These are phyloP conservation scores for Pugionium dolabratum DNA, from an alignment of 345 rosid genomes.

Conservation along the genomic window DNA sequence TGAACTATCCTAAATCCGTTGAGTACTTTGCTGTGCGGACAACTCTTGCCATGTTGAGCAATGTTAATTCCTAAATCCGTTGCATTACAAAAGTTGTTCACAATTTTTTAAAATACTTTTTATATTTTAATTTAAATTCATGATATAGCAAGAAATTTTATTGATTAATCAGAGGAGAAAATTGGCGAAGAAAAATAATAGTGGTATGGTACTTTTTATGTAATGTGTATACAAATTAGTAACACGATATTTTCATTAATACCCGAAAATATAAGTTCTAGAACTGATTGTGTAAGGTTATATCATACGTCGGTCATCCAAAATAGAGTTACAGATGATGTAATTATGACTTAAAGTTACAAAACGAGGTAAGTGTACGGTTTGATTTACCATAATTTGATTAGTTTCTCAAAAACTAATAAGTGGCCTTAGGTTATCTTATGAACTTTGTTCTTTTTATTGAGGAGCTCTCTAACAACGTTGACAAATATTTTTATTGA, in stretches of 20 bases:
- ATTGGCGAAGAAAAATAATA: conserved; percentile 2
- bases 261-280: background rate
- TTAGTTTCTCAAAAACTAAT: conserved; percentile 18
- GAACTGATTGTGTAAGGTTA: background rate
- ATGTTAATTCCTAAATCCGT: background rate
- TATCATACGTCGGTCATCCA: conserved; percentile 24
- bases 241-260: background rate
- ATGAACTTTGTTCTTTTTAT: conserved; percentile 17
- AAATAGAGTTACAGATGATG: conserved; percentile 17
- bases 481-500: too few species aligned
- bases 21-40: background rate
- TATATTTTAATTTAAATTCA: too few species aligned
- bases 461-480: conserved; percentile 12
- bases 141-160: too few species aligned
- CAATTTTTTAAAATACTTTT: background rate
- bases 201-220: background rate
- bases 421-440: conserved; percentile 16
- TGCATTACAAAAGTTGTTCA: background rate
- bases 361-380: conserved; percentile 16
- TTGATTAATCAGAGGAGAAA: too few species aligned
- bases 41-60: background rate
- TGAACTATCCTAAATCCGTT: too few species aligned
- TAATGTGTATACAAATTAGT: background rate
- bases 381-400: conserved; percentile 26
- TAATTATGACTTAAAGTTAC: conserved; percentile 26